These are phyloP conservation scores for Rutidosis leptorrhynchoides DNA, from an alignment of 129 eudicot genomes.

Conservation along the genomic window DNA sequence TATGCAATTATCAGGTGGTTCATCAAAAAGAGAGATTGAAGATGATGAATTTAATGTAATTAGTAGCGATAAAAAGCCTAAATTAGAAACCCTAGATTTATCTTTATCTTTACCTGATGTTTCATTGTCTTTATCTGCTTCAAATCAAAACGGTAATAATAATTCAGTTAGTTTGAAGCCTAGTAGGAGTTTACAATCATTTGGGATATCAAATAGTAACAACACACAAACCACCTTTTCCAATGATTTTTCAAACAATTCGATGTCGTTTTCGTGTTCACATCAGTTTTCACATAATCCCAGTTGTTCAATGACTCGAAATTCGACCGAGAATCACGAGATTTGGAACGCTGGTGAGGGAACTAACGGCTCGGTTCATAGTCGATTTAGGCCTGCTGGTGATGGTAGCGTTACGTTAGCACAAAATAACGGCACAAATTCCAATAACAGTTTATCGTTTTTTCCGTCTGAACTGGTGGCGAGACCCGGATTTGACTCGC, in stretches of 20 bases:
- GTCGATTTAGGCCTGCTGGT: conserved; percentile 85
- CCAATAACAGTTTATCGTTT: conserved; percentile 22
- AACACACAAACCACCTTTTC: conserved; percentile 62
- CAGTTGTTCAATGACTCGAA: conserved; percentile 77
- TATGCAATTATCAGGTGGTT: conserved; percentile 52
- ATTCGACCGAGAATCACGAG: conserved; percentile 75
- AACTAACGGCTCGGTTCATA: conserved; percentile 88
- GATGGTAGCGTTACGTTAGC: conserved; percentile 60
- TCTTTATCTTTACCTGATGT: conserved; percentile 65
- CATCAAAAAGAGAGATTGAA: conserved; percentile 53
- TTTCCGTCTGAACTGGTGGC: conserved; percentile 72
- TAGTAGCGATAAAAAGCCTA: conserved; percentile 57
- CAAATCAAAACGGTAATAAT: conserved; percentile 43
- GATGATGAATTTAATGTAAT: conserved; percentile 34
- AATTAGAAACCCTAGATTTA: conserved; percentile 60
- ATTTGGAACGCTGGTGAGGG: conserved; percentile 95
- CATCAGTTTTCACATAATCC: conserved; percentile 80
- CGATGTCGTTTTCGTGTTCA: conserved; percentile 66
- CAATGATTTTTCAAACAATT: conserved; percentile 65
- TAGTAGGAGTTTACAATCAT: conserved; percentile 54
- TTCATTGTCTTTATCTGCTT: conserved; percentile 64
- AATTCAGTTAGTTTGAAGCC: conserved; percentile 48
- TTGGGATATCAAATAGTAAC: conserved; percentile 35
- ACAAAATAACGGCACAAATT: conserved; percentile 26
- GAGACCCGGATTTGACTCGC: conserved; percentile 43